Base-by-base conservation (phyloP, 371 early-diverging fungal genomes). In the Mortierella sp. region DNA sequence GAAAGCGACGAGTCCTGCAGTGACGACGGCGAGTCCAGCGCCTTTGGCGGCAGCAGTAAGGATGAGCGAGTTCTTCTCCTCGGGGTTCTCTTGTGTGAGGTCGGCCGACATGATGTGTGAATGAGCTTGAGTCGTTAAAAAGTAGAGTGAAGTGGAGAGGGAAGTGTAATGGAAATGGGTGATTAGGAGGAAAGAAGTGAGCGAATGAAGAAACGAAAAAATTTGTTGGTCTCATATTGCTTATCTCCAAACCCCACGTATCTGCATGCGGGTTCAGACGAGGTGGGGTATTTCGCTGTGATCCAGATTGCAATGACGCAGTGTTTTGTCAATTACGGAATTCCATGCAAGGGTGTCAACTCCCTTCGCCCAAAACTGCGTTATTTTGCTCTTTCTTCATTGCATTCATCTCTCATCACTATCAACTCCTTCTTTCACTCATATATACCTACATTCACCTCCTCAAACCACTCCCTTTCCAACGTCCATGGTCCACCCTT, bases 11-110 rank as follows among this genome's bases (percentile, higher is more conserved):
- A 87, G 71, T 45, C 87, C 87, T 19, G 83, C 87, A 28, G 87
- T 77, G 34, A 87, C 76, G 21, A 87, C 65, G 75, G 87, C 87
- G 47, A 87, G 83, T 34, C 87, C 87, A 8, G 87, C 87, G 52
- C 87, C 87, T 75, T 87, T 87, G 44, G 83, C 83, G 10, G 83
- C 83, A 60, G 82, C 87, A 13, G 65, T 74, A 42, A 75, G 28
- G 73, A 86, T 55, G 26, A 80, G 21, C 16, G 75, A 11, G 54
- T 75, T 80, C 80, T 86, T 80, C 73, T 81, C 82, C 50, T 78
- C 76, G 7, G 70, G 70, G 2, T 73, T 34, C 34, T 54, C 70
- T 10, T 81, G 79, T 55, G 78, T 78, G 57, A 34, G 73, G 65
- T 79, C 80, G 54, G 44, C 24, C 13, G 82, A 60, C 83, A 83